phyloP scores from a whole-genome alignment of 2,329 filamentous ascomycete genomes.

The Aureobasidium sp. region DNA sequence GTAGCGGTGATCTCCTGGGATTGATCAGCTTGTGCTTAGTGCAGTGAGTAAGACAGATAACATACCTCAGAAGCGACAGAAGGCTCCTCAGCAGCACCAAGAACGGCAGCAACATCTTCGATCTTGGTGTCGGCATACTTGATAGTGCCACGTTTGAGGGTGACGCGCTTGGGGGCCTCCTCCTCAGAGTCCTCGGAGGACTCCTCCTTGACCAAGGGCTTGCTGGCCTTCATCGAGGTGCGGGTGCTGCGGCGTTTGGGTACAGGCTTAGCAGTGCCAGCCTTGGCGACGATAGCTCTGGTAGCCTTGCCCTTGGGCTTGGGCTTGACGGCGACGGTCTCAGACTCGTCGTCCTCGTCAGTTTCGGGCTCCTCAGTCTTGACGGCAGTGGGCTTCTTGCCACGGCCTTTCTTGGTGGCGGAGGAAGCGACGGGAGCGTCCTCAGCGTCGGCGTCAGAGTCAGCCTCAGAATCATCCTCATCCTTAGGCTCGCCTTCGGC shows the following conservation, averaged over 20 bases:
- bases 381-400: neutral
- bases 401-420: constrained; percentile 1
- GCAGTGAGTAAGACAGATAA: neutral
- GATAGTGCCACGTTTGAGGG: neutral
- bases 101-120: neutral
- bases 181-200: neutral
- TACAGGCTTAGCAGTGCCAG: neutral
- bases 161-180: neutral
- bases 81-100: neutral
- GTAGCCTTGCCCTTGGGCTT: neutral
- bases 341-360: neutral
- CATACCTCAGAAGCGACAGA: neutral
- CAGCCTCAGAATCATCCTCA: neutral
- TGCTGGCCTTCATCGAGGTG: neutral
- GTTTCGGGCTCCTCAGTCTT: neutral
- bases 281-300: neutral
- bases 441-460: neutral
- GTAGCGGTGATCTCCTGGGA: neutral
- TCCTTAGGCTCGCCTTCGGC: no score
- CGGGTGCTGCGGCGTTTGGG: neutral
- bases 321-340: neutral
- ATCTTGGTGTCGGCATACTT: neutral
- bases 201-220: neutral
- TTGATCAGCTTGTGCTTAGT: neutral
- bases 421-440: neutral